These are phyloP conservation scores for Fomitiporia mediterranea DNA, from an alignment of 1,284 basidiomycete genomes.

Conservation along the genomic window DNA sequence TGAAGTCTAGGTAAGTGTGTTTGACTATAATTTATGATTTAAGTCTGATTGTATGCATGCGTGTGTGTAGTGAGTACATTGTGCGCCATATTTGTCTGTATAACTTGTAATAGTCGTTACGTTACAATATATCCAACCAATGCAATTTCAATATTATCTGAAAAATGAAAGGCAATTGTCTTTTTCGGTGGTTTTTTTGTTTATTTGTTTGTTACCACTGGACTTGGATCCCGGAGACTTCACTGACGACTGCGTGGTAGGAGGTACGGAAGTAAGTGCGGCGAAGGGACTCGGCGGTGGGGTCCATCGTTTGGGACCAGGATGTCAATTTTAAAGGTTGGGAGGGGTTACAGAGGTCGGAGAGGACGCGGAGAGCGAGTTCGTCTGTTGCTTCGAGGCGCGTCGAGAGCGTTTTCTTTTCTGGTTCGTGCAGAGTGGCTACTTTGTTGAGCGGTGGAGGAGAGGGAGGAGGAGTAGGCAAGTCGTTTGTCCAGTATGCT, in stretches of 20 bases:
- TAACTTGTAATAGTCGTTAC: too few species aligned
- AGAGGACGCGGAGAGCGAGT: slow-evolving; percentile 9
- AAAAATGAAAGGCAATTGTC: too few species aligned
- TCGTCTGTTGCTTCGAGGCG: background rate
- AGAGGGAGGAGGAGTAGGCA: slow-evolving; percentile 49
- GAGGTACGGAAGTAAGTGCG: slow-evolving; percentile 67
- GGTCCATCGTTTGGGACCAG: slow-evolving; percentile 38
- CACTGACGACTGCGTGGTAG: slow-evolving; percentile 85
- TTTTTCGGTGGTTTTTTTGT: too few species aligned
- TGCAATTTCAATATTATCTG: too few species aligned
- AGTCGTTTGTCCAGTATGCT: slow-evolving; percentile 66
- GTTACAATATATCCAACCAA: too few species aligned
- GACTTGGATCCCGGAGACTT: slow-evolving; percentile 77
- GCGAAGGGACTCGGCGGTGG: slow-evolving; percentile 36
- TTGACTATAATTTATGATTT: too few species aligned
- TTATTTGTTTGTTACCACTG: slow-evolving; percentile 81
- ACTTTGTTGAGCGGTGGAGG: slow-evolving; percentile 26
- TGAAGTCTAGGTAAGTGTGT: too few species aligned
- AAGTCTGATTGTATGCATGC: too few species aligned
- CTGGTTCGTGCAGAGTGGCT: background rate
- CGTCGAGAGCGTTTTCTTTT: background rate
- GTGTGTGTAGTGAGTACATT: too few species aligned
- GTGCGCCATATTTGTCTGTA: too few species aligned
- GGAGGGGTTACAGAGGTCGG: slow-evolving; percentile 28
- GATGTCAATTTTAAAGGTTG: slow-evolving; percentile 18